Conservation (phyloP, 352 stramenopile genomes). For the Nothophytophthora sp. region DNA sequence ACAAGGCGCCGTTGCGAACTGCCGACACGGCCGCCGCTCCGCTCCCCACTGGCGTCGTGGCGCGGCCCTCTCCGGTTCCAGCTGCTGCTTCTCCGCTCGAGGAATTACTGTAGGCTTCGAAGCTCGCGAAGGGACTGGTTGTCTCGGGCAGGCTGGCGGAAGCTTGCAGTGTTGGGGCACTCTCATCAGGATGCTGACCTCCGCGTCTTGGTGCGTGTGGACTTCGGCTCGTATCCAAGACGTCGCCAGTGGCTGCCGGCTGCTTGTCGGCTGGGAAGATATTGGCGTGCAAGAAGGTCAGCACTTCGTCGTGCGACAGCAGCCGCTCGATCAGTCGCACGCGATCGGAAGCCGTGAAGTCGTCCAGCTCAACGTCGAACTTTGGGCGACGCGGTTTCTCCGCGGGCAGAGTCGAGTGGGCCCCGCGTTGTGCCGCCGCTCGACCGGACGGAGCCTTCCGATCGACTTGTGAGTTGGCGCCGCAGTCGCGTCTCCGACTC, state of each 20-base stretch:
- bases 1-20: constrained; percentile 30
- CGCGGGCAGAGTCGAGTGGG: neutral
- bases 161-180: constrained; percentile 12
- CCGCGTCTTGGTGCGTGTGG: constrained; percentile 5
- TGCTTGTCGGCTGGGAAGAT: constrained; percentile 57
- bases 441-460: constrained; percentile 12
- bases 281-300: constrained; percentile 73
- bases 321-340: constrained; percentile 77
- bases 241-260: constrained; percentile 1
- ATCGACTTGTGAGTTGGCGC: constrained; percentile 5
- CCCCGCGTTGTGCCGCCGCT: constrained; percentile 5
- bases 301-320: constrained; percentile 77
- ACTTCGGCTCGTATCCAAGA: constrained; percentile 16
- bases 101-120: constrained; percentile 12
- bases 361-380: constrained; percentile 51
- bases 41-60: constrained; percentile 32
- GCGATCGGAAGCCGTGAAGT: constrained; percentile 69
- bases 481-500: constrained; percentile 31
- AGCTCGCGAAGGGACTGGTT: constrained; percentile 15
- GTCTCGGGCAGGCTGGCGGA: constrained; percentile 28
- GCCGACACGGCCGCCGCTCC: constrained; percentile 40
- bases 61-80: neutral
- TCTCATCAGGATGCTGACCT: neutral
- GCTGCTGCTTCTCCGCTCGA: constrained; percentile 12
- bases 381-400: constrained; percentile 19